Base-by-base conservation (phyloP, 208 protist genomes). In the Acanthamoeba healyi region DNA sequence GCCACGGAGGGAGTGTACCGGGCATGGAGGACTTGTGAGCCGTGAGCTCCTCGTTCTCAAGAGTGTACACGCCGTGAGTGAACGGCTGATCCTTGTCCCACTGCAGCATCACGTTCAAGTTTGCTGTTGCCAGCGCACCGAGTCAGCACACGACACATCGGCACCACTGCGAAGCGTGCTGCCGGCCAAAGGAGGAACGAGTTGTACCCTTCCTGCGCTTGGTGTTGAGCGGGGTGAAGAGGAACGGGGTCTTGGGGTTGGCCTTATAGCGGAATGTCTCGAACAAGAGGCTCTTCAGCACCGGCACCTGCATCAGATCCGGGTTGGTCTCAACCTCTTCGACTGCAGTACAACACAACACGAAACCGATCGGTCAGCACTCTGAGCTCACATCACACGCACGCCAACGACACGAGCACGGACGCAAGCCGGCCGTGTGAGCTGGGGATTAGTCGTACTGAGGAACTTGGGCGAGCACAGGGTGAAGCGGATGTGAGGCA, bases 31-130 rank as follows among this genome's bases (percentile, higher is more conserved):
- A 61, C 54, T 90, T 90, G n/a, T 90, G 82, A 4, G 82, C 82
- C 19, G 82, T 90, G 36, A 90, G 82, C 7, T 70, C 82, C 36
- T 90, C 82, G 82, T 90, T 90, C 36, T 90, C 82, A 19, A 90
- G 82, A 0, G 46, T 61, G 82, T 90, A 90, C 42, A 90, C 56
- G 44, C 56, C 56, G 40, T 90, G 46, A 4, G 82, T 90, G 82
- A 90, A 90, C 19, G 54, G 29, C 56, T 90, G 82, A 26, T 90
- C 82, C 38, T 67, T 90, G 56, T 90, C 82, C 82, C 82, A 90
- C 46, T 61, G 46, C 32, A 90, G 82, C 54, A 70, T 42, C 9
- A 90, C 82, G 26, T 90, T 90, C 82, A 70, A 70, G 82, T 90
- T 90, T 3, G 82, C 82, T 90, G 54, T 22, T 1, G 2, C 9